These are phyloP conservation scores for Picea glauca DNA, from an alignment of 75 land plant species.

Conservation along the genomic window DNA sequence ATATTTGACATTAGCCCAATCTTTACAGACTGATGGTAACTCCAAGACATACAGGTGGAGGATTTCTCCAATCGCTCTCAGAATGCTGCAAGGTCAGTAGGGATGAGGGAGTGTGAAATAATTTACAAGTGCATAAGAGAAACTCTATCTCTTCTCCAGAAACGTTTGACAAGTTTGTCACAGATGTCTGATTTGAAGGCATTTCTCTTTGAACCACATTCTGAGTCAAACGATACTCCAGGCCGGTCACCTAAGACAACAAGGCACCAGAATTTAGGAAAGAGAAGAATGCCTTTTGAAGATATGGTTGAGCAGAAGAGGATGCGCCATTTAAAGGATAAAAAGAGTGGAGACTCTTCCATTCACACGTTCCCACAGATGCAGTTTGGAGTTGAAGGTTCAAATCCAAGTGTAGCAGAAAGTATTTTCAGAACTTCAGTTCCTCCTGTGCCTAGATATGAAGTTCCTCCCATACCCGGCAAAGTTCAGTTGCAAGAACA, in stretches of 20 bases:
- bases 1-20: too few species aligned
- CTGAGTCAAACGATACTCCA: neutral
- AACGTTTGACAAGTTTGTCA: slow-evolving; percentile 12
- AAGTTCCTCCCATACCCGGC: neutral
- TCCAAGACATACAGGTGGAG: slow-evolving; percentile 39
- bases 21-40: slow-evolving; percentile 4
- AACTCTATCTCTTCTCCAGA: slow-evolving; percentile 10
- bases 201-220: slow-evolving; percentile 15
- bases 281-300: slow-evolving; percentile 8
- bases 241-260: neutral
- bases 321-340: neutral
- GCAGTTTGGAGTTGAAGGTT: neutral
- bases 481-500: neutral
- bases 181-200: slow-evolving; percentile 6
- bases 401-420: neutral
- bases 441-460: neutral
- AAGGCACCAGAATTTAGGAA: neutral
- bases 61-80: slow-evolving; percentile 46
- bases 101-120: slow-evolving; percentile 21
- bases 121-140: slow-evolving; percentile 31
- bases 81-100: slow-evolving; percentile 50
- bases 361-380: neutral
- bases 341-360: neutral
- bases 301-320: neutral
- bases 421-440: neutral